A percentile compares a stretch with the other conserved stretches of the same genome.
These are phyloP conservation scores for Nicotiana benthamiana DNA, from an alignment of 257 asterid genomes.

Conservation along the genomic window DNA sequence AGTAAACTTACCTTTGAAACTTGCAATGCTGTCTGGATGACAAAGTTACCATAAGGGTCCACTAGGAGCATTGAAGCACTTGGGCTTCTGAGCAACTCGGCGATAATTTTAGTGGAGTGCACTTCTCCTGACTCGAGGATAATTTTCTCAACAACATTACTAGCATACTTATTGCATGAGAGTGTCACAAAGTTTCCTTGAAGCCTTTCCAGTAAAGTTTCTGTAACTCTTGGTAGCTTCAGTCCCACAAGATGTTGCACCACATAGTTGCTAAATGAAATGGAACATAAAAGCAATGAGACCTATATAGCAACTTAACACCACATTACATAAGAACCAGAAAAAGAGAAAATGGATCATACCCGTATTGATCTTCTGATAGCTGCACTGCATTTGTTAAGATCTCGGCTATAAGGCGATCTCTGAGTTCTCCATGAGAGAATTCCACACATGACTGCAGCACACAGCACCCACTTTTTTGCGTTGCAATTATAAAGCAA, in stretches of 20 bases:
- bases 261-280: conserved; percentile 58
- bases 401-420: conserved; percentile 36
- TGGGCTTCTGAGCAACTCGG: conserved; percentile 42
- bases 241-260: conserved; percentile 60
- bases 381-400: conserved; percentile 38
- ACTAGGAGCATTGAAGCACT: conserved; percentile 38
- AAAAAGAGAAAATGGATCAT: conserved; percentile 1
- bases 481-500: conserved; percentile 51
- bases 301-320: not conserved
- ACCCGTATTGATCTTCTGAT: conserved; percentile 79
- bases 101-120: conserved; percentile 17
- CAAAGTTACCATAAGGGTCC: conserved; percentile 72
- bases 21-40: conserved; percentile 57
- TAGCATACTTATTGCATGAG: conserved; percentile 62
- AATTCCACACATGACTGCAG: conserved; percentile 53
- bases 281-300: not conserved
- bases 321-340: not conserved
- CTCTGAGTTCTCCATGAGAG: conserved; percentile 42
- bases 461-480: conserved; percentile 72
- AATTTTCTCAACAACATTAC: conserved; percentile 73
- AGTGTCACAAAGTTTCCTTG: conserved; percentile 40
- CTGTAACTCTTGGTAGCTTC: conserved; percentile 34
- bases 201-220: conserved; percentile 30
- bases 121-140: conserved; percentile 27
- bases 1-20: conserved; percentile 36